Conservation (phyloP, 2,329 filamentous ascomycete genomes). For the Pestalotiopsis fici region DNA sequence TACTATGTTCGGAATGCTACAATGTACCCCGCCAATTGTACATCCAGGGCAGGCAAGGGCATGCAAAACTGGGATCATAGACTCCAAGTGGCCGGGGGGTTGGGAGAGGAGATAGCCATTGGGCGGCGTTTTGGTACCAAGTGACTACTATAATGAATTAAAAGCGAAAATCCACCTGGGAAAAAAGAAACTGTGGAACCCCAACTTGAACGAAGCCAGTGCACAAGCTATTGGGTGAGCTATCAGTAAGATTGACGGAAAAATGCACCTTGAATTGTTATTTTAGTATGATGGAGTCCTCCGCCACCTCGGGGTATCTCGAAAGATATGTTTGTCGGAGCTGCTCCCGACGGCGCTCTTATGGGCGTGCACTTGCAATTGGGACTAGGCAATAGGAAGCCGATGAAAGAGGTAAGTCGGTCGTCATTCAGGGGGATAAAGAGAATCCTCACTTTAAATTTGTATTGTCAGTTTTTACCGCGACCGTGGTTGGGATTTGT, state of each 20-base stretch:
- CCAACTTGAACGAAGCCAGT: background rate
- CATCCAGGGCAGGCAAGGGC: background rate
- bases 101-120: background rate
- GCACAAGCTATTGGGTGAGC: background rate
- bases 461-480: too few species aligned
- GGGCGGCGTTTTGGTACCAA: background rate
- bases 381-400: background rate
- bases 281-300: background rate
- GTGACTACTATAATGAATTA: background rate
- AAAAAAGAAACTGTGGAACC: background rate
- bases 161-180: background rate
- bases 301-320: background rate
- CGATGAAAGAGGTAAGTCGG: background rate
- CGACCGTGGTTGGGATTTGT: too few species aligned
- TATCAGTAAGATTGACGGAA: background rate
- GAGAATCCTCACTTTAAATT: too few species aligned
- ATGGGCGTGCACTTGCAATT: background rate
- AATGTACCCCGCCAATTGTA: background rate
- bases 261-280: background rate
- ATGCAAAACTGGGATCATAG: background rate
- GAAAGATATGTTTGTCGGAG: background rate
- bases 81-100: background rate
- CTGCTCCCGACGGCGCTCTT: background rate
- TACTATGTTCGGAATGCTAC: background rate
- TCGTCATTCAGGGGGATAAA: too few species aligned